These are phyloP conservation scores for Isabelozyma pseudorhagii DNA, from an alignment of 805 yeast species.

Conservation along the genomic window DNA sequence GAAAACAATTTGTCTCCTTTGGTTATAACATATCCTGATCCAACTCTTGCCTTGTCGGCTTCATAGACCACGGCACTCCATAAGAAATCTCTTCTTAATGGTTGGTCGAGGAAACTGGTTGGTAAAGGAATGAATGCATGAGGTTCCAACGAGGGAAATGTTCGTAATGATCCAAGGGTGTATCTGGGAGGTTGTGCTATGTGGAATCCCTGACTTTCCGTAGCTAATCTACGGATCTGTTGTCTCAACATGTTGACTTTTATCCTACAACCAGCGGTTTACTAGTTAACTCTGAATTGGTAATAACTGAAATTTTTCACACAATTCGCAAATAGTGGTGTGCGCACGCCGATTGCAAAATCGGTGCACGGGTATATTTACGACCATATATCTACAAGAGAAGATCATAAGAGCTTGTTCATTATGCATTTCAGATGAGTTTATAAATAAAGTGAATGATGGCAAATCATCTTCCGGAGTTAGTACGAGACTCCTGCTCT, in stretches of 20 bases:
- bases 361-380: background rate
- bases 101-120: conserved; percentile 61
- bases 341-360: background rate
- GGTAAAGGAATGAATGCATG: conserved; percentile 73
- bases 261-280: background rate
- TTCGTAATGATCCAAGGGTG: conserved; percentile 72
- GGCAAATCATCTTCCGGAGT: background rate
- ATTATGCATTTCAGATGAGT: background rate
- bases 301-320: background rate
- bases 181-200: conserved; percentile 56
- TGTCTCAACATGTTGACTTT: conserved; percentile 19
- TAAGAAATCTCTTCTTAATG: conserved; percentile 83
- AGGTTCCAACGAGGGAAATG: conserved; percentile 92
- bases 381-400: no score
- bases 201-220: conserved; percentile 20
- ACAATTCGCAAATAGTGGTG: background rate
- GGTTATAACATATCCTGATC: conserved; percentile 82
- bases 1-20: conserved; percentile 85
- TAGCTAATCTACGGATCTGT: conserved; percentile 28
- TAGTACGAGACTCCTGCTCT: background rate
- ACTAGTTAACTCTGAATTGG: background rate
- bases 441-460: background rate
- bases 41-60: conserved; percentile 84
- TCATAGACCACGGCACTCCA: conserved; percentile 95
- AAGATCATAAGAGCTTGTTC: background rate